Evolutionary conservation across 257 asterid species (phyloP), one percentile per base, ranked within the genome.

Genomic region (Eucommia ulmoides): DNA sequence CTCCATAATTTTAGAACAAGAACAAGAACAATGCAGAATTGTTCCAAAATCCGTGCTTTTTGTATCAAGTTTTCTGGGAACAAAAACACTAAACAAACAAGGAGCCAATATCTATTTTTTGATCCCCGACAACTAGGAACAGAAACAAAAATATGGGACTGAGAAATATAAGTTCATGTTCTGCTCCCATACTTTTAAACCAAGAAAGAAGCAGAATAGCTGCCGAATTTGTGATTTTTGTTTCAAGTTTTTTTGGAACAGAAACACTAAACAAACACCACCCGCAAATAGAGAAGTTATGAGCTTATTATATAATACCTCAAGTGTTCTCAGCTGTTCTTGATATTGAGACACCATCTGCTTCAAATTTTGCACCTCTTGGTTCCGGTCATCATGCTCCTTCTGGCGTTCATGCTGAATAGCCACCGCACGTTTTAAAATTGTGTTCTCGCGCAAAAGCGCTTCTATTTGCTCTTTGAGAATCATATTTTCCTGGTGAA

Each of bases 401-500:
- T 75, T 88, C 62, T 79, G 94, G 10, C 93, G 87, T 58, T 81
- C 93, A 25, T 75, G 87, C 57, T 84, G 94, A 67, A 84, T 77
- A 22, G 88, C 56, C 15, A 84, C 94, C 0, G 88, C 95, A 26
- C 94, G 79, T 57, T 88, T 88, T 41, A 88, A 88, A 66, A 84
- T 66, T 51, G 60, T 42, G 56, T 81, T 88, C 51, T 88, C 87
- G 12, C 65, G 66, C 22, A 77, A 50, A 61, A 68, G 68, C 22
- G 59, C 59, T 58, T 72, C 94, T 33, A 64, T 64, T 65, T 76
- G 94, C 65, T 75, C 97, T 76, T 74, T 88, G 59, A 84, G 74
- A 64, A 63, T 66, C 71, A 58, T 23, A 68, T 84, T 75, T 63
- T 84, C 94, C 95, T 79, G 73, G 49, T 41, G 66, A 24, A 41